Conservation (phyloP, 257 asterid genomes). For the Leonotis leonurus region DNA sequence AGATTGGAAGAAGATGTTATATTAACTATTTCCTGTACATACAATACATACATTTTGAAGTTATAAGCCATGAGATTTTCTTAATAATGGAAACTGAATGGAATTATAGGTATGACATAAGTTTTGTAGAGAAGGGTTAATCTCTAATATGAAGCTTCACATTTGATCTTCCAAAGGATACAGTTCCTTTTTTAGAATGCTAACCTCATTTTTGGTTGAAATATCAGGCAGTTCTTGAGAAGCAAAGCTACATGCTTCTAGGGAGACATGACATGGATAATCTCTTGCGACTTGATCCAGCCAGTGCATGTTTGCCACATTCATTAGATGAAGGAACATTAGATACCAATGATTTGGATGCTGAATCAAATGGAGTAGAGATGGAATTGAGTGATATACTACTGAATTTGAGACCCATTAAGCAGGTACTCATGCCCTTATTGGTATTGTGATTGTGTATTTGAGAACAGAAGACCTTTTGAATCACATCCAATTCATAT, state of each 20-base stretch:
- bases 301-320: constrained; percentile 67
- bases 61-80: not conserved
- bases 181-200: not conserved
- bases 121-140: constrained; percentile 1
- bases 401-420: constrained; percentile 81
- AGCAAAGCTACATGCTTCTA: constrained; percentile 97
- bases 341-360: constrained; percentile 46
- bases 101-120: not conserved
- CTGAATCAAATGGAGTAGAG: constrained; percentile 54
- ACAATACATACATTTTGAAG: not conserved
- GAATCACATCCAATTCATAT: not conserved
- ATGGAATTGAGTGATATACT: constrained; percentile 63
- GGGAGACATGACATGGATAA: constrained; percentile 95
- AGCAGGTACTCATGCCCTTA: constrained; percentile 52
- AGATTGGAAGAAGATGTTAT: constrained; percentile 1
- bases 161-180: constrained; percentile 14
- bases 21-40: not conserved
- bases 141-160: constrained; percentile 15
- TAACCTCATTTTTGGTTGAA: constrained; percentile 19
- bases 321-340: constrained; percentile 41
- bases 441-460: constrained; percentile 3
- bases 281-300: constrained; percentile 80
- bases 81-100: constrained; percentile 2
- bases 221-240: constrained; percentile 98
- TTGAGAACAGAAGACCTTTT: constrained; percentile 5